Evolutionary conservation across 202 grass and related monocot species (phyloP).

Genomic region (Cymbopogon flexuosus): DNA sequence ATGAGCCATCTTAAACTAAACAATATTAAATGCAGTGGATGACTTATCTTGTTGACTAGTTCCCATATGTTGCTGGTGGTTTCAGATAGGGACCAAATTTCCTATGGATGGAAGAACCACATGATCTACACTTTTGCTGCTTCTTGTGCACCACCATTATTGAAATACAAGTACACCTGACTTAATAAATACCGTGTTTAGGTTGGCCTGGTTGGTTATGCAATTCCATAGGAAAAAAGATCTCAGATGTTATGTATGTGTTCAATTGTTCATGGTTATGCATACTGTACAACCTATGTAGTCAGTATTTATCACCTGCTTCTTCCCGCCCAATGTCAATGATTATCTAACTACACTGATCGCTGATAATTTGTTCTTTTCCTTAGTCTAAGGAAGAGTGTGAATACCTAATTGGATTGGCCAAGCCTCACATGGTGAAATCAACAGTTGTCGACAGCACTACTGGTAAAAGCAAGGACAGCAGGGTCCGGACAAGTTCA

Average conservation of each 20-base stretch:
- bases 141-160: not conserved
- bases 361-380: conserved; percentile 29
- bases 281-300: not conserved
- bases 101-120: not conserved
- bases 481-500: conserved; percentile 95
- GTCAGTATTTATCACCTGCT: too few species aligned
- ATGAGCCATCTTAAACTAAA: not conserved
- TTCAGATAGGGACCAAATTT: not conserved
- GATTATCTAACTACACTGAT: conserved; percentile 6
- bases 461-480: conserved; percentile 85
- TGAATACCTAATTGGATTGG: conserved; percentile 79
- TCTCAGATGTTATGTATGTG: not conserved
- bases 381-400: conserved; percentile 92
- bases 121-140: not conserved
- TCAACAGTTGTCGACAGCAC: conserved; percentile 86
- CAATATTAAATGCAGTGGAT: not conserved
- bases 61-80: not conserved
- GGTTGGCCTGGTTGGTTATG: not conserved
- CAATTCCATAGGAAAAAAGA: not conserved
- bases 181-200: not conserved
- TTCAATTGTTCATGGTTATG: not conserved
- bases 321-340: not conserved
- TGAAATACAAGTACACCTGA: not conserved
- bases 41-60: not conserved
- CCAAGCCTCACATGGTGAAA: conserved; percentile 81